Evolutionary conservation across 2,329 filamentous ascomycete species (phyloP), one percentile per base, ranked within the genome.

Genomic region (Cladosporium sp.): DNA sequence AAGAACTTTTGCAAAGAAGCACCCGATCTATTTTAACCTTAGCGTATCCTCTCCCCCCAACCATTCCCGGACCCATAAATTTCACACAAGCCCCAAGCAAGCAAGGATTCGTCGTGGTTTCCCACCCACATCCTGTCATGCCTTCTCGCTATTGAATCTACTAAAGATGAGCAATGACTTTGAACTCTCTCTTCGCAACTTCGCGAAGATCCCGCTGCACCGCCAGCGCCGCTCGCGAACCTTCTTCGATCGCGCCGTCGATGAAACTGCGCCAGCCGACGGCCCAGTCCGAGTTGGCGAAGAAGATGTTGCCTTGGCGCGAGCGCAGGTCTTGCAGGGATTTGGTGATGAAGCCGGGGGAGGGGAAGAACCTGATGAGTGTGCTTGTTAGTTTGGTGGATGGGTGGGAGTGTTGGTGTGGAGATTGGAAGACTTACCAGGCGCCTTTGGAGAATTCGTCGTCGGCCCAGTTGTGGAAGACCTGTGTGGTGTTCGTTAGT

Each of bases 261-360:
- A 77, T 68, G 39, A 75, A 77, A 1, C 72, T 74, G 49, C 76
- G 68, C 76, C 76, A 78, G 1, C 74, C 75, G 59, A 69, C 65
- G 3, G 76, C 74, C 75, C 76, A 78, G 63, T 78, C 76, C 8
- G 73, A 72, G 58, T 68, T 75, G 4, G 76, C 76, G 64, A 78
- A 73, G 16, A 72, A n/a, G 7, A 77, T 64, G 8, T 66, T 71
- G 2, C 73, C 73, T 61, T 75, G 71, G 48, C 48, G 48, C 13
- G 48, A 14, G 13, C 48, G 48, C 1, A 51, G 48, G 25, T 51
- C 48, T 7, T 16, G 13, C 4, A 51, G 48, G 23, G 13, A 16
- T 5, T 26, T 18, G 23, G 48, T 51, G 48, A 51, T 5, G 48
- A 51, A 51, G 48, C 23, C 23, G 23, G 48, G 48, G 23, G 48